A percentile compares a stretch with the other conserved stretches of the same genome.
phyloP scores from a whole-genome alignment of 225 moss, liverwort and hornwort genomes.

The Bryoerythrophyllum caledonicum region DNA sequence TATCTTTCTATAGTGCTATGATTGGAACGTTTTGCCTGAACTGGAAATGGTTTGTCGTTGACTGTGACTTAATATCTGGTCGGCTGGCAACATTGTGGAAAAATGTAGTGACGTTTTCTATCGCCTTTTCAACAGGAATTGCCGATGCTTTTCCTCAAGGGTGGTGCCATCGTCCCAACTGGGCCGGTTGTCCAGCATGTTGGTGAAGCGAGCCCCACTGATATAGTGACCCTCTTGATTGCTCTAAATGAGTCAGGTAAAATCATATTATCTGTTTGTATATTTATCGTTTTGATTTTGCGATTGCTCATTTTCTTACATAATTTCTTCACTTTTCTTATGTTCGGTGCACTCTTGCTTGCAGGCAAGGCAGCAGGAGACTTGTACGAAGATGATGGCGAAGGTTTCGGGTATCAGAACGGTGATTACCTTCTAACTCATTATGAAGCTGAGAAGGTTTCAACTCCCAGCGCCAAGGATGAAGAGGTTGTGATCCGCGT shows the following conservation, averaged over 20 bases:
- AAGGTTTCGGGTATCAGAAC: conserved; percentile 67
- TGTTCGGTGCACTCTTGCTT: neutral
- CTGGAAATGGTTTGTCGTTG: neutral
- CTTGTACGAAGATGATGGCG: conserved; percentile 86
- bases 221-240: conserved; percentile 70
- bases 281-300: neutral
- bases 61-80: neutral
- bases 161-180: conserved; percentile 78
- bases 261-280: neutral
- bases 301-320: neutral
- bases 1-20: neutral
- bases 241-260: conserved; percentile 72
- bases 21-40: neutral
- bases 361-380: conserved; percentile 73
- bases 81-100: neutral
- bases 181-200: conserved; percentile 79
- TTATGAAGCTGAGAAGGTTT: conserved; percentile 57
- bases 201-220: conserved; percentile 55
- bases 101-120: neutral
- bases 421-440: conserved; percentile 69
- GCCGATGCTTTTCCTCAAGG: conserved; percentile 77
- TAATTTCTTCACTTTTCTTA: conserved; percentile 6
- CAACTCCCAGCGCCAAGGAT: neutral
- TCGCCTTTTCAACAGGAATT: conserved; percentile 53
- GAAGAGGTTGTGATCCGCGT: conserved; percentile 66